These are phyloP conservation scores for Pythium phragmitis DNA, from an alignment of 352 stramenopile species.

Conservation along the genomic window DNA sequence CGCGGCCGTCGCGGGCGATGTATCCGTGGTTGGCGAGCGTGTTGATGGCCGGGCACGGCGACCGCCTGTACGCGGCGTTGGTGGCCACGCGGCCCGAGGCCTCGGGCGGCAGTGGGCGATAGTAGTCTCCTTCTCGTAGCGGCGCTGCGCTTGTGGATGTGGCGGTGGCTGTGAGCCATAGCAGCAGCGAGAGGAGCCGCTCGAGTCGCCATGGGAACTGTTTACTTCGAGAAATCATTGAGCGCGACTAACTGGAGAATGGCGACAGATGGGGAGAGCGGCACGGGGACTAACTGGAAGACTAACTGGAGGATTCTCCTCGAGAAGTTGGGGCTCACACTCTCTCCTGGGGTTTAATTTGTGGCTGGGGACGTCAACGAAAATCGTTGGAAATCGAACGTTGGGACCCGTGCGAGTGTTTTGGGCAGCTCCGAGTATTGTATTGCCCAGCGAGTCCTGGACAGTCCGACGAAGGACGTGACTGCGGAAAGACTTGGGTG, in stretches of 20 bases:
- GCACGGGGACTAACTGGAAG: constrained; percentile 8
- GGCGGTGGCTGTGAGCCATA: neutral
- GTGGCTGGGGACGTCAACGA: no score
- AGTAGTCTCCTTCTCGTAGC: constrained; percentile 21
- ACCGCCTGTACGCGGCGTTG: constrained; percentile 29
- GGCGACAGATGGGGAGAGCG: neutral
- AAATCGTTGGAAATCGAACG: neutral
- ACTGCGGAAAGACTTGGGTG: neutral
- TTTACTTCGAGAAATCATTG: constrained; percentile 10
- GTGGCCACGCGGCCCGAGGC: constrained; percentile 28
- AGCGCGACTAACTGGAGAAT: constrained; percentile 10
- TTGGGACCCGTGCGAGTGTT: neutral
- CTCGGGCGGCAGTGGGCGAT: constrained; percentile 12
- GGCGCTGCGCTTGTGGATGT: neutral
- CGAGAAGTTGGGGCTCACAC: no score
- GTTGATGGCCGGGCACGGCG: constrained; percentile 49
- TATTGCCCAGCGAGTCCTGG: no score
- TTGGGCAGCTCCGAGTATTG: no score
- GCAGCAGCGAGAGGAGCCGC: constrained; percentile 6
- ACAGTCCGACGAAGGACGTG: neutral
- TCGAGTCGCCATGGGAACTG: constrained; percentile 3
- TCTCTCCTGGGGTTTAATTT: neutral
- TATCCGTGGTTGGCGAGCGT: constrained; percentile 49
- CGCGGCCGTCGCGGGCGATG: constrained; percentile 37
- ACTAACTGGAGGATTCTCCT: constrained; percentile 2